Evolutionary conservation across 2,329 filamentous ascomycete species (phyloP).

Genomic region (Cladophialophora exuberans): DNA sequence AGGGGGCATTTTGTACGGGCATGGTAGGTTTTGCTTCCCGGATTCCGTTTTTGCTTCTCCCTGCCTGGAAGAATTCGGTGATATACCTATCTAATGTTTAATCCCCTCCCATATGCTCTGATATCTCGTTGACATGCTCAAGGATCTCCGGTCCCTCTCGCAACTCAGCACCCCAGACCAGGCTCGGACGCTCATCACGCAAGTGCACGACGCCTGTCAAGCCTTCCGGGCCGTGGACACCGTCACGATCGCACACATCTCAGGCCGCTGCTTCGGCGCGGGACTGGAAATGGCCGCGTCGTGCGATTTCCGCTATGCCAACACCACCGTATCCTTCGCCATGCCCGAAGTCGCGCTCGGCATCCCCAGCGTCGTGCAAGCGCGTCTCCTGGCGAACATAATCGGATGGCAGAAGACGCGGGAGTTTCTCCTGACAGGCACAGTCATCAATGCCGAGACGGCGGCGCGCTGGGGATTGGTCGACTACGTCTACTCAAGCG

Average conservation of each 20-base stretch:
- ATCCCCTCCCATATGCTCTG: too few relatives aligned
- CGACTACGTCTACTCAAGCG: conserved; percentile 7
- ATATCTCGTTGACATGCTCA: not conserved
- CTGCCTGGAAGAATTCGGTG: too few relatives aligned
- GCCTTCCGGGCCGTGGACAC: conserved; percentile 12
- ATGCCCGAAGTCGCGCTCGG: conserved; percentile 32
- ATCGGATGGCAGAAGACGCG: conserved; percentile 31
- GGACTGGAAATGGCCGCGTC: conserved; percentile 30
- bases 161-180: conserved; percentile 32
- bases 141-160: conserved; percentile 4
- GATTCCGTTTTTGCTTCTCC: not conserved
- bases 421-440: conserved; percentile 27
- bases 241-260: conserved; percentile 12
- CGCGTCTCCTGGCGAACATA: conserved; percentile 30
- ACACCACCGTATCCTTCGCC: conserved; percentile 17
- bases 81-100: too few relatives aligned
- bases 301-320: conserved; percentile 31
- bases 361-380: conserved; percentile 31
- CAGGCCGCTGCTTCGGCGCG: conserved; percentile 11
- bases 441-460: conserved; percentile 6
- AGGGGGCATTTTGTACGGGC: conserved; percentile 13
- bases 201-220: conserved; percentile 27
- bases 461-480: conserved; percentile 24
- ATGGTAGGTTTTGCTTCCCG: not conserved
- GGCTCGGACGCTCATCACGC: conserved; percentile 42